phyloP scores from a whole-genome alignment of 2,329 filamentous ascomycete genomes.

The Monosporascus sp. region DNA sequence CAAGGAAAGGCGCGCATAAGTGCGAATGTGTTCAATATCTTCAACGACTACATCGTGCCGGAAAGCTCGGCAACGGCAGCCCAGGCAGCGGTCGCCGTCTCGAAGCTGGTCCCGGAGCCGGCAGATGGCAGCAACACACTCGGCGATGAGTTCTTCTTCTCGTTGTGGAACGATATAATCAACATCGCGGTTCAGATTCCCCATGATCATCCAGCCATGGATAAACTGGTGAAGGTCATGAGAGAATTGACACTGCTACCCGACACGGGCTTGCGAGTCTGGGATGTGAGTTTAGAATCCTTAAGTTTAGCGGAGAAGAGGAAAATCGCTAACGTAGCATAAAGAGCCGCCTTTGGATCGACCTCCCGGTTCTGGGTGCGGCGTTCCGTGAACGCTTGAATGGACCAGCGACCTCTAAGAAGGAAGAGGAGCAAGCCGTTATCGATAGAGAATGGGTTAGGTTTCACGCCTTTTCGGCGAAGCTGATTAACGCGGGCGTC shows the following conservation, averaged over 20 bases:
- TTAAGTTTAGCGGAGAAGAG: background rate
- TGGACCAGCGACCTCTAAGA: slow-evolving; percentile 1
- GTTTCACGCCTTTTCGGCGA: slow-evolving; percentile 23
- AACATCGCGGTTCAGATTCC: slow-evolving; percentile 19
- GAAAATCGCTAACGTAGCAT: slow-evolving; percentile 1
- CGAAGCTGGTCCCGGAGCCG: slow-evolving; percentile 4
- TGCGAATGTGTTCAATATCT: slow-evolving; percentile 13
- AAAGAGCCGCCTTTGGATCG: slow-evolving; percentile 18
- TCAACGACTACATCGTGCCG: slow-evolving; percentile 14
- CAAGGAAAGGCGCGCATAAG: background rate
- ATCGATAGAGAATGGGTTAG: slow-evolving; percentile 12
- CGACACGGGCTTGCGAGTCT: slow-evolving; percentile 16
- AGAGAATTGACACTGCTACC: slow-evolving; percentile 20
- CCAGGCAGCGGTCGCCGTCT: slow-evolving; percentile 11
- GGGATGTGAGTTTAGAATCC: slow-evolving; percentile 15
- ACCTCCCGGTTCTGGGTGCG: slow-evolving; percentile 19
- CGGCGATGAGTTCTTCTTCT: slow-evolving; percentile 18
- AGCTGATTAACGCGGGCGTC: slow-evolving; percentile 17
- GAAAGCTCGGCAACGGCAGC: slow-evolving; percentile 5
- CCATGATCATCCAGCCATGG: slow-evolving; percentile 17
- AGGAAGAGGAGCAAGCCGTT: slow-evolving; percentile 6
- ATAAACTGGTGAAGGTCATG: slow-evolving; percentile 20
- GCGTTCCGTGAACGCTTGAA: slow-evolving; percentile 17
- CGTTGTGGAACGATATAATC: slow-evolving; percentile 18
- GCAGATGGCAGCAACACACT: slow-evolving; percentile 3